Conservation (phyloP, 75 land plant species). For the Cryptomeria japonica region DNA sequence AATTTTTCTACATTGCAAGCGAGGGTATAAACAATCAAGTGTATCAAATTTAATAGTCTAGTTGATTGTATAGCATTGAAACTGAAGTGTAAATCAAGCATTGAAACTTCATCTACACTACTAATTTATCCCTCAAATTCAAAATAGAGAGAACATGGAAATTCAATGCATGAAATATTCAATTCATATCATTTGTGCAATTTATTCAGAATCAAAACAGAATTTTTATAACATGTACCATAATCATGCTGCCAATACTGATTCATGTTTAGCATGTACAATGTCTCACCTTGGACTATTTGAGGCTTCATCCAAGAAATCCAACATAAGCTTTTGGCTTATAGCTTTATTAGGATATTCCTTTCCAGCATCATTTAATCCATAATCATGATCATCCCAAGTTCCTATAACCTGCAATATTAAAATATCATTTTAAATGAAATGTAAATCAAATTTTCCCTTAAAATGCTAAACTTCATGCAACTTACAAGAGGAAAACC, state of each 20-base stretch:
- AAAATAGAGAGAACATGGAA: neutral
- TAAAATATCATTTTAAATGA: neutral
- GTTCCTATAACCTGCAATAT: constrained; percentile 74
- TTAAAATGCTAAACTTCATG: neutral
- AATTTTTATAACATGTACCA: neutral
- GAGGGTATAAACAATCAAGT: neutral
- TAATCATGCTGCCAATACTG: neutral
- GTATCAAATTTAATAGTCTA: neutral
- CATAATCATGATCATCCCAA: constrained; percentile 98
- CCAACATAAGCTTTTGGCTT: constrained; percentile 76
- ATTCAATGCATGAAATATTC: neutral
- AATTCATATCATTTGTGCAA: neutral
- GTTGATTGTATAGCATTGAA: neutral
- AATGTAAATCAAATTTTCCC: neutral
- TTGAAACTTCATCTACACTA: neutral
- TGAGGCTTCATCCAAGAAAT: constrained; percentile 79
- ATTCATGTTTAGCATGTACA: neutral
- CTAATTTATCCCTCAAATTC: neutral
- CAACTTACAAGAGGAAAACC: neutral
- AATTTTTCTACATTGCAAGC: neutral
- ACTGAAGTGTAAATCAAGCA: neutral
- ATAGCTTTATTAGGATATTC: constrained; percentile 52
- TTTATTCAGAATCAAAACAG: neutral
- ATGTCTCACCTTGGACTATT: constrained; percentile 64
- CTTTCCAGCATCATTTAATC: constrained; percentile 90